phyloP scores from a whole-genome alignment of 305 asterid species.

The Fraxinus albicans region DNA sequence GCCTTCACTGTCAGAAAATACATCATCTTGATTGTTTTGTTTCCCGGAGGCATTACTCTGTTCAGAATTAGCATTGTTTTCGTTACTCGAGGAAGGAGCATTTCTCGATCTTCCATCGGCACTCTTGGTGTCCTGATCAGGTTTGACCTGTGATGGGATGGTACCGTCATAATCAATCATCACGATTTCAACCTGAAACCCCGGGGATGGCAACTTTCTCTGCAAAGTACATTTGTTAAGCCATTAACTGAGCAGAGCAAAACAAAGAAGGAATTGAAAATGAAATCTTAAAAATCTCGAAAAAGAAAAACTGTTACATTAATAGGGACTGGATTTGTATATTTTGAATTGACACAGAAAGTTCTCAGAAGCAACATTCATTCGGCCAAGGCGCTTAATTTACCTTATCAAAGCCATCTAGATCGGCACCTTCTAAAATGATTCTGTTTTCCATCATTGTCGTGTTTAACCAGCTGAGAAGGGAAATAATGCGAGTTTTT shows the following conservation, averaged over 20 bases:
- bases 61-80: conserved; percentile 37
- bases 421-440: conserved; percentile 53
- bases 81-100: conserved; percentile 44
- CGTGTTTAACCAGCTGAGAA: conserved; percentile 92
- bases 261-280: neutral
- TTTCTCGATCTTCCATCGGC: conserved; percentile 41
- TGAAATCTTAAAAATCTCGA: neutral
- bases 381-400: neutral
- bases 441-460: conserved; percentile 88
- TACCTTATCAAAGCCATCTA: conserved; percentile 88
- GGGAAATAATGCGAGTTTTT: neutral
- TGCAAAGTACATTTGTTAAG: conserved; percentile 33
- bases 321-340: neutral
- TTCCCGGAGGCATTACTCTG: conserved; percentile 37
- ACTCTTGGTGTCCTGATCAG: conserved; percentile 26
- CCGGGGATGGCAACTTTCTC: conserved; percentile 97
- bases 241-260: neutral
- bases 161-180: conserved; percentile 71
- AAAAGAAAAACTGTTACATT: neutral
- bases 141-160: conserved; percentile 41
- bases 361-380: neutral
- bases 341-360: neutral
- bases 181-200: conserved; percentile 84
- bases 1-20: conserved; percentile 87
- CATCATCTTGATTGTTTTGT: conserved; percentile 67